phyloP scores from a whole-genome alignment of 2,329 filamentous ascomycete genomes.

The Chaetomium sp. region DNA sequence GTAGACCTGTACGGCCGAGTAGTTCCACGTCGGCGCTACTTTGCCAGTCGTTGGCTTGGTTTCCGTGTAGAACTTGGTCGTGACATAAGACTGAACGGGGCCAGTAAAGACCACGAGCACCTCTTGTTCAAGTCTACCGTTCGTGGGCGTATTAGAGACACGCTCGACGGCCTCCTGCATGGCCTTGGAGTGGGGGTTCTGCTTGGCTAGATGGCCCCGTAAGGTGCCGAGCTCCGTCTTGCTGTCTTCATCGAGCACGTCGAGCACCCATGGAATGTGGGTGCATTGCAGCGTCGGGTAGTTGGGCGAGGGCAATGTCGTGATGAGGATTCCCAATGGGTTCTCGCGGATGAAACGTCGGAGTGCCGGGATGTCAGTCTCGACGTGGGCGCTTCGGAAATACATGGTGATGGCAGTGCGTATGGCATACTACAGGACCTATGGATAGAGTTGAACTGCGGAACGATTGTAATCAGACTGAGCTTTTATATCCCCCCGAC shows the following conservation, averaged over 20 bases:
- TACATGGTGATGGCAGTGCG: background rate
- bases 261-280: background rate
- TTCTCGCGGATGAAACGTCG: background rate
- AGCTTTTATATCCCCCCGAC: background rate
- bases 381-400: background rate
- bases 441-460: background rate
- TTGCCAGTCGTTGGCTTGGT: conserved; percentile 67
- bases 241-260: background rate
- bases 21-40: conserved; percentile 73
- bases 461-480: background rate
- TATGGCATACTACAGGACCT: background rate
- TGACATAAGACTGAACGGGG: conserved; percentile 63
- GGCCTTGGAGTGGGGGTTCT: conserved; percentile 65
- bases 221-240: background rate
- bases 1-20: conserved; percentile 65
- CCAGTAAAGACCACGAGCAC: conserved; percentile 65
- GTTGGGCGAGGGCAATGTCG: background rate
- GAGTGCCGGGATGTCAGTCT: background rate
- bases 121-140: conserved; percentile 44
- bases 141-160: background rate
- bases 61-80: conserved; percentile 67
- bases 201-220: conserved; percentile 56
- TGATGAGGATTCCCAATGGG: background rate
- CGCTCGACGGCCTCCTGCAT: conserved; percentile 54
- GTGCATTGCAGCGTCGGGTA: background rate